Evolutionary conservation across 768 basidiomycete species (phyloP), one percentile per base, ranked within the genome.

Genomic region (Suillus americanus): DNA sequence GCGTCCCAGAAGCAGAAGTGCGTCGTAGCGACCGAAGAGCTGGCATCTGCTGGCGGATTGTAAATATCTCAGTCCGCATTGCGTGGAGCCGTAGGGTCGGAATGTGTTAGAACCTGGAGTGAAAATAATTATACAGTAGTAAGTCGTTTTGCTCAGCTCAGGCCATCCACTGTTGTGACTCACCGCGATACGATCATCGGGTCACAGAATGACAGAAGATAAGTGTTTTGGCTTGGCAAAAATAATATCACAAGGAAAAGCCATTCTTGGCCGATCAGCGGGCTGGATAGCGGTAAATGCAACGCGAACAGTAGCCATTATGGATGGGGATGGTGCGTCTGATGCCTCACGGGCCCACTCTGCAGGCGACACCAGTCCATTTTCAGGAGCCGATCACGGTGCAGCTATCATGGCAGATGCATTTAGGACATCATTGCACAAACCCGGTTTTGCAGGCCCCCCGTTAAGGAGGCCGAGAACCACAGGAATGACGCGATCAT

Each of bases 361-460:
- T 46, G 80, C 82, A 55, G 85, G 86, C 62, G 88, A 89, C 62
- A 80, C 85, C 46, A 90, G 85, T 14, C 89, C 88, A 10, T 90
- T 95, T 77, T 89, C 89, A 53, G 89, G 86, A 23, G 89, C 90
- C 25, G 94, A 96, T 35, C 35, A 35, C 35, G 35, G 35, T 76
- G 95, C 95, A 61, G 92, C 92, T 41, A 91, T 95, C 73, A 92
- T 96, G 87, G 94, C 94, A 45, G 89, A 94, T 79, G 95, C 95
- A 7, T 97, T 95, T 79, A 83, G 95, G 71, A 87, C 90, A 74
- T 91, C 91, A 68, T 80, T 96, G 71, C 84, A 94, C 74, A 94
- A 94, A 74, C 94, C 95, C 10, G 92, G 94, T 73, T 96, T 95
- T 75, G 83, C 89, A 20, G 84, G 77, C n/a, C 74, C 82, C 83